Conservation (phyloP, 345 rosid genomes). For the Eucalyptus regnans region DNA sequence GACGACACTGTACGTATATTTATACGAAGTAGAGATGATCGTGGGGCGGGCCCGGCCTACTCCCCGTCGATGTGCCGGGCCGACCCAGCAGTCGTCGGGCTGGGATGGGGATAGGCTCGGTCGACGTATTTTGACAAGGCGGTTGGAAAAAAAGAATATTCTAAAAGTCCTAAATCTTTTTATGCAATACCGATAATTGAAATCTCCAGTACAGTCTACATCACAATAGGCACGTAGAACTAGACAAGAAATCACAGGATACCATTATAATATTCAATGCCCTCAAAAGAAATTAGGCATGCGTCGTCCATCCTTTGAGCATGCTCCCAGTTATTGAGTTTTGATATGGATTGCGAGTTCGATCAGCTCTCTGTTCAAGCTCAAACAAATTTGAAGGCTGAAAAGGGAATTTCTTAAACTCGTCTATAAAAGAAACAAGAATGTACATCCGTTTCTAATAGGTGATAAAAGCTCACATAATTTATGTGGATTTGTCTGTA, state of each 20-base stretch:
- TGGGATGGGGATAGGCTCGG: not conserved
- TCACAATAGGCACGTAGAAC: not conserved
- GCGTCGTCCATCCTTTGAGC: not conserved
- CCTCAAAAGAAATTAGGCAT: not conserved
- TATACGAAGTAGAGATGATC: not conserved
- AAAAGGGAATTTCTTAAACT: not conserved
- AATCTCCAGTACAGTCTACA: not conserved
- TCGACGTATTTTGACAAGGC: not conserved
- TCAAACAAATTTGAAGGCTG: not conserved
- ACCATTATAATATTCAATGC: not conserved
- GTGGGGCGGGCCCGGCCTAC: not conserved
- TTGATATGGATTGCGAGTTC: not conserved
- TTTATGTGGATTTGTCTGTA: fast-evolving
- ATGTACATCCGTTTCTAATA: fast-evolving
- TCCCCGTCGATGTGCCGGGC: not conserved
- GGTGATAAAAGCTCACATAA: not conserved
- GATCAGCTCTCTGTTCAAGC: not conserved
- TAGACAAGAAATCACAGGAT: not conserved
- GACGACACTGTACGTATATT: not conserved
- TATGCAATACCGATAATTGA: not conserved
- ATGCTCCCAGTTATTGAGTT: not conserved
- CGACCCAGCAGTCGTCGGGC: not conserved
- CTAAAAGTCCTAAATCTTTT: not conserved
- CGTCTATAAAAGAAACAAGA: not conserved
- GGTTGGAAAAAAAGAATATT: not conserved